Percentiles rank a stretch among this genome's conserved stretches.
phyloP scores from a whole-genome alignment of 352 stramenopile genomes.

The Phytophthora quininea region DNA sequence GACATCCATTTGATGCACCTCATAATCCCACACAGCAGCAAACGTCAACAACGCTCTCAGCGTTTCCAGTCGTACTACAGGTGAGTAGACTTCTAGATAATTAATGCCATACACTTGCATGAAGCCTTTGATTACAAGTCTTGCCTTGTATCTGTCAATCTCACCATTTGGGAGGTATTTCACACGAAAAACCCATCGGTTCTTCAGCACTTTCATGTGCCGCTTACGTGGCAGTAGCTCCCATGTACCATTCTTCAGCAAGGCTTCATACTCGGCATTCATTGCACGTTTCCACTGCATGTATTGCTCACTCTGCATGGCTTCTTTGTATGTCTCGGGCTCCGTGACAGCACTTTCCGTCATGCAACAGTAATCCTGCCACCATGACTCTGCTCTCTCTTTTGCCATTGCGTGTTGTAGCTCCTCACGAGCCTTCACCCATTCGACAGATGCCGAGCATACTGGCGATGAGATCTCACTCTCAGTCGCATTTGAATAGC shows the following conservation, averaged over 20 bases:
- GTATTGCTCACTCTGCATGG: background rate
- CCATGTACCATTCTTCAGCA: constrained; percentile 8
- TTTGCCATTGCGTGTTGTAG: constrained; percentile 11
- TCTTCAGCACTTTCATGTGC: constrained; percentile 13
- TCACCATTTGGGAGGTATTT: constrained; percentile 1
- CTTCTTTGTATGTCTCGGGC: background rate
- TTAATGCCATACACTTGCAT: constrained; percentile 3
- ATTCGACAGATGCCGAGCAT: too few relatives aligned
- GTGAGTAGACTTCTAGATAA: constrained; percentile 5
- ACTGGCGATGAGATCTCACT: too few relatives aligned
- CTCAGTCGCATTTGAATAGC: too few relatives aligned
- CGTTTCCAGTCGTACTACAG: constrained; percentile 4
- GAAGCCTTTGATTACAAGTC: constrained; percentile 1
- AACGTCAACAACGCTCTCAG: constrained; percentile 1
- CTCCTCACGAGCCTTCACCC: background rate
- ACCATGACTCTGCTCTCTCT: constrained; percentile 8
- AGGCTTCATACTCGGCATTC: constrained; percentile 2
- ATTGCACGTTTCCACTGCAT: constrained; percentile 2
- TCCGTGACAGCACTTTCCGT: constrained; percentile 1
- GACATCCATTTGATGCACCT: constrained; percentile 1
- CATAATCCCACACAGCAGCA: background rate
- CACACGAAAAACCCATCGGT: background rate
- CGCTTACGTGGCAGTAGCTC: constrained; percentile 3
- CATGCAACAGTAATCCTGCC: constrained; percentile 9
- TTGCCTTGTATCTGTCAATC: constrained; percentile 3